phyloP scores from a whole-genome alignment of 371 early-diverging fungal species.

The Blakeslea trispora region DNA sequence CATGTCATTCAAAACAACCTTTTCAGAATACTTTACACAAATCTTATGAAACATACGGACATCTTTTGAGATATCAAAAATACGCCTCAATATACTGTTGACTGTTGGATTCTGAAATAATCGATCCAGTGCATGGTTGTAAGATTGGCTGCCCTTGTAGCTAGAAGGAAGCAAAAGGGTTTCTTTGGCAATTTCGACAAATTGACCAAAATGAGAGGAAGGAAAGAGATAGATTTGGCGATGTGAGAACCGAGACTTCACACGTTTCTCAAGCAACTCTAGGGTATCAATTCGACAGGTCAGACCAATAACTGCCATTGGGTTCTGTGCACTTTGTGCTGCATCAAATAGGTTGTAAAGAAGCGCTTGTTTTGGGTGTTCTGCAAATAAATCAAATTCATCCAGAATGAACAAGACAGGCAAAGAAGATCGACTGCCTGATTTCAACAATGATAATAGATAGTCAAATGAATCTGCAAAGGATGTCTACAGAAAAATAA shows the following conservation, averaged over 20 bases:
- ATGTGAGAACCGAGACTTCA: conserved; percentile 93
- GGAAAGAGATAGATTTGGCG: conserved; percentile 75
- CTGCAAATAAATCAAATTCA: conserved; percentile 88
- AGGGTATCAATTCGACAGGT: conserved; percentile 83
- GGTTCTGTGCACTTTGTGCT: conserved; percentile 80
- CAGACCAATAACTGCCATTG: conserved; percentile 86
- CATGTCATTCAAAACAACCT: neutral
- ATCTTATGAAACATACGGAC: conserved; percentile 61
- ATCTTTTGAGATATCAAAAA: conserved; percentile 66
- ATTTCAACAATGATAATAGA: conserved; percentile 63
- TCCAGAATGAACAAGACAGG: conserved; percentile 88
- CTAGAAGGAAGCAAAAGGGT: conserved; percentile 41
- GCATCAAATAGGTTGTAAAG: conserved; percentile 93
- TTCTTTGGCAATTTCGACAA: conserved; percentile 52
- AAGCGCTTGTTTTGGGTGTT: conserved; percentile 86
- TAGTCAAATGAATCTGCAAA: conserved; percentile 71
- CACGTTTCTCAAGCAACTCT: conserved; percentile 89
- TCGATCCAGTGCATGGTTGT: conserved; percentile 40
- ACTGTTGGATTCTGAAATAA: conserved; percentile 54
- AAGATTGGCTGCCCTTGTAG: conserved; percentile 19
- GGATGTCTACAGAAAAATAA: conserved; percentile 37
- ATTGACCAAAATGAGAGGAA: conserved; percentile 58
- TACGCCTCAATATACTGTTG: conserved; percentile 48
- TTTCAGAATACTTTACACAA: conserved; percentile 49
- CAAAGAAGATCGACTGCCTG: conserved; percentile 54